Evolutionary conservation across 768 basidiomycete genomes (phyloP).

Genomic region (Tylopilus plumbeoviolaceoides): DNA sequence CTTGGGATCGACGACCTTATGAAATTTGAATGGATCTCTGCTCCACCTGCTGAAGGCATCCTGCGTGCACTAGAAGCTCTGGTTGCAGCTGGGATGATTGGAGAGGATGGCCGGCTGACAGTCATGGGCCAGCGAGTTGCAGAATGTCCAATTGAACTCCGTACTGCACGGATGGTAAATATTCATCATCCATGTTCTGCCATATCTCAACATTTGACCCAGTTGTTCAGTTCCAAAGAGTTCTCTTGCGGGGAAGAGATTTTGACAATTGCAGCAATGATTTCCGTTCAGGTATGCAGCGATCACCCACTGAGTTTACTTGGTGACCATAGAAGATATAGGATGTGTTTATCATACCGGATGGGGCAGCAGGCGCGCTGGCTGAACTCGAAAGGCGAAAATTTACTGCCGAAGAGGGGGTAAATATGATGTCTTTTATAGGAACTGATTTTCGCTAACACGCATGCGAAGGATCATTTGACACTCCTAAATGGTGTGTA

Average conservation of each 20-base stretch:
- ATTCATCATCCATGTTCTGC: neutral
- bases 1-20: slow-evolving; percentile 93
- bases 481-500: slow-evolving; percentile 82
- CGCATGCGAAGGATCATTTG: slow-evolving; percentile 72
- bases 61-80: slow-evolving; percentile 83
- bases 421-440: slow-evolving; percentile 33
- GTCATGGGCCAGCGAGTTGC: slow-evolving; percentile 80
- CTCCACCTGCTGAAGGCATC: slow-evolving; percentile 83
- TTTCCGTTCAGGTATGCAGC: slow-evolving; percentile 71
- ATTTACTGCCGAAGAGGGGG: slow-evolving; percentile 98
- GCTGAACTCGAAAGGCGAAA: slow-evolving; percentile 93
- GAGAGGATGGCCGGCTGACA: slow-evolving; percentile 74
- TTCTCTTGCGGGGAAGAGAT: slow-evolving; percentile 94
- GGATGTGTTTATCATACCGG: slow-evolving; percentile 89
- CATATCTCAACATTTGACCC: slow-evolving; percentile 2
- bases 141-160: slow-evolving; percentile 91
- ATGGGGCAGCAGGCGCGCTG: slow-evolving; percentile 78
- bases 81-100: slow-evolving; percentile 77
- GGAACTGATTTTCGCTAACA: neutral
- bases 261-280: slow-evolving; percentile 94
- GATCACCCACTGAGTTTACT: slow-evolving; percentile 1
- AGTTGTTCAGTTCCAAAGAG: slow-evolving; percentile 86
- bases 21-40: slow-evolving; percentile 93
- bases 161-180: slow-evolving; percentile 89
- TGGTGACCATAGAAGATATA: slow-evolving; percentile 27